Evolutionary conservation across 2,329 filamentous ascomycete species (phyloP), one percentile per base, ranked within the genome.

Genomic region (Thielaviopsis populi): DNA sequence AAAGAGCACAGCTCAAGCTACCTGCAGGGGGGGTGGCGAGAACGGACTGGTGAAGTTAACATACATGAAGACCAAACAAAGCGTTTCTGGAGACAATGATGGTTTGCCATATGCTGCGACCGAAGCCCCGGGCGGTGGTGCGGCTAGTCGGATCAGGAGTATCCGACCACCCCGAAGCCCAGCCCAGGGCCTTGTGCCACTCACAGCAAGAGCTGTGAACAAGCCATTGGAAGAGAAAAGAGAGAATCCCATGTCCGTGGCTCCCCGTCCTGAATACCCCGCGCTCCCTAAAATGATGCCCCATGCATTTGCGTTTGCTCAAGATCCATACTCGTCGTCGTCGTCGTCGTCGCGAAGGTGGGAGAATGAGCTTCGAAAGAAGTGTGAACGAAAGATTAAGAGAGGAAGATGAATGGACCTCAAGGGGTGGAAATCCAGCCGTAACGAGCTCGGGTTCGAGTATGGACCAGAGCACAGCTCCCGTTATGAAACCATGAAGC

Each of bases 11-110:
- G 56, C 56, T 40, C 33, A 56, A 56, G 53, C 53, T 56, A 56
- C 24, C 53, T 37, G 53, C 13, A 56, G 24, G 13, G 27, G 58
- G 43, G 50, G 61, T 27, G 50, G 61, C 61, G 24, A 48, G 56
- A 58, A 24, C 30, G 53, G 46, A 71, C 68, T 69, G 73, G 74
- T 64, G 70, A 71, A 74, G 77, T 84, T 85, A 85, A 85, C 82
- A 79, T 86, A 86, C 83, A 86, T 83, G 74, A 76, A 75, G 75
- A 71, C 75, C 75, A 77, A 79, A 78, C 81, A 85, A 83, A 82
- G 84, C 81, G 83, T 84, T 83, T 81, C 19, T 50, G n/a, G 13
- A 83, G 83, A 54, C 61, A 17, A 48, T 30, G 30, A 59, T 50
- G 80, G 82, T 81, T 80, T 83, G 81, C 53, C 53, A 56, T 37